Evolutionary conservation across 2,329 filamentous ascomycete genomes (phyloP), one percentile per base, ranked within the genome.

Genomic region (Diaporthe ilicicola): DNA sequence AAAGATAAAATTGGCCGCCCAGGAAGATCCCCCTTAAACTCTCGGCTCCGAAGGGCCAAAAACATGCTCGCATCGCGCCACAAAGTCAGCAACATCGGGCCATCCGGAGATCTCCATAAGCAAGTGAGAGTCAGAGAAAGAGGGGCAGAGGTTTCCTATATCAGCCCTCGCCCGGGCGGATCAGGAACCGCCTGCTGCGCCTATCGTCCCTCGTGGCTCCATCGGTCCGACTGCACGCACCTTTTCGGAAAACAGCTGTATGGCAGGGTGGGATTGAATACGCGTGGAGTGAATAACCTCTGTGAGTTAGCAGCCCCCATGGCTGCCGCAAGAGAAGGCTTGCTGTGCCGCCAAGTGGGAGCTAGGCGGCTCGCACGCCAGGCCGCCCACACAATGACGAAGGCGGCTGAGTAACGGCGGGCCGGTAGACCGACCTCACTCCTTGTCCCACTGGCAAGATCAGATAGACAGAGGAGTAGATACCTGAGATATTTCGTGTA

Each of bases 21-120:
- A 39, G 37, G 6, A 34, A 5, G 5, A 8, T 39, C 37, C 37
- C 37, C 37, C 37, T 39, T 39, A 8, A 34, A 34, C 32, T 34
- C 24, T 46, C 39, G 56, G 39, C 24, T 61, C 24, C 56, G 17
- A 22, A 44, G 3, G 39, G 27, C 39, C 56, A 62, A 46, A n/a
- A 9, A 34, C 32, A 34, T 39, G 37, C 24, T 55, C 6, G 9
- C 17, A 34, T 50, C 51, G 29, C 22, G n/a, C 42, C 65, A 56
- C 32, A 50, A 39, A 15, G 53, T 39, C 29, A 68, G 42, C 65
- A 39, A 24, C 27, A 59, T 50, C 65, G 53, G 22, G 42, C 65
- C 53, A 59, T 42, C 53, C 22, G 42, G 53, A 2, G 5, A 42
- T 59, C 7, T 5, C n/a, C n/a, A n/a, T 44, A 48, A 15, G 19